Evolutionary conservation across 352 stramenopile genomes (phyloP), one percentile per base, ranked within the genome.

Genomic region (Globisporangium nagaii): DNA sequence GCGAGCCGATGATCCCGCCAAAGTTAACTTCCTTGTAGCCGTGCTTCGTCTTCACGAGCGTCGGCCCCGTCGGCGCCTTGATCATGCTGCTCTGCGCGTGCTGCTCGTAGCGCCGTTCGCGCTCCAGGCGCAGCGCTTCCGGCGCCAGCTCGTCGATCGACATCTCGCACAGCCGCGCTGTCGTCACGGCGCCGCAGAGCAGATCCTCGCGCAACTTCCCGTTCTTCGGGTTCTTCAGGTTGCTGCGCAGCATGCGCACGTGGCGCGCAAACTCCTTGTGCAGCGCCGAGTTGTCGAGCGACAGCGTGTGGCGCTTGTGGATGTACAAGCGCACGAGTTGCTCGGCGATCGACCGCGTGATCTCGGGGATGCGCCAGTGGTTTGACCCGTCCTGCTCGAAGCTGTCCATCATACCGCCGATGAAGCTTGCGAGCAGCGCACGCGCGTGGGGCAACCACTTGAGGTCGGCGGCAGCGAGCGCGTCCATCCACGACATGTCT

Each of bases 1-100:
- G 15, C 2, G 56, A 53, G 7, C 35, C 36, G 8, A 24, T 22
- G 8, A 40, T 32, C 11, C 56, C 56, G 19, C 44, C 55, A 25
- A 75, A 53, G 20, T 65, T 56, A 2, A 85, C 64, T 58, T 86
- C 75, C 32, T 78, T 76, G 59, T 71, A 71, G 0, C 75, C 75
- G 37, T 83, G 55, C 53, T 81, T 86, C 3, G 72, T 83, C 52
- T 86, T 86, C 28, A 76, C 55, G 1, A 81, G 46, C 0, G 51
- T 44, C 4, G 46, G 48, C 3, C 70, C 72, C 0, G 46, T 73
- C 0, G 71, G 70, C 5, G 56, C 57, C 12, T 63, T 66, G n/a
- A 86, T 45, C 20, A 62, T 85, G 44, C 65, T 76, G 20, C 68
- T 66, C 40, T 75, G 67, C 1, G 71, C 63, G 27, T 86, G 66